Evolutionary conservation across 2,329 filamentous ascomycete species (phyloP), one percentile per base, ranked within the genome.

Genomic region (Colletotrichum cereale): DNA sequence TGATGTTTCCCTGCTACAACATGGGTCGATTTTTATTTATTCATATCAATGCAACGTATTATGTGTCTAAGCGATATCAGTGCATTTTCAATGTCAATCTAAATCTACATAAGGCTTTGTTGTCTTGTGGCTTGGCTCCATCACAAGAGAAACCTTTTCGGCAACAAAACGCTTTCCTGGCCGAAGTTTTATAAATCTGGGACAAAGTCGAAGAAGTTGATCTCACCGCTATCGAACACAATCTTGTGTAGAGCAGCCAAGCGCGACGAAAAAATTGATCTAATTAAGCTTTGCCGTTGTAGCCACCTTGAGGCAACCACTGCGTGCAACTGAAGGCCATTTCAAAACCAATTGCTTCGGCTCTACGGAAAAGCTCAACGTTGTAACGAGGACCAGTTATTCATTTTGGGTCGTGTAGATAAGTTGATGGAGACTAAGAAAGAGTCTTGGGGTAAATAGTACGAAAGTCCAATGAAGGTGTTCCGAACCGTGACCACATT

Each of bases 191-290:
- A 42, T 1, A 64, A 1, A n/a, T 68, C 66, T 12, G 61, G 66
- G 2, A 53, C 66, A 26, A 69, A 69, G 3, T 65, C 62, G 53
- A 65, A 66, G 18, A 69, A 69, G 29, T 66, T 69, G 24, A 62
- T 42, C 3, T 53, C 53, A 18, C 60, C 53, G 8, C 61, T 53
- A 2, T 69, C 62, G 5, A 60, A 55, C 5, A 53, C 53, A 5
- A 69, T 24, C 14, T 55, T 60, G 18, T 66, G 61, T 14, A 69
- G 16, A 0, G 53, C 62, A 5, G 47, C 53, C 0, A 69, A 24
- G 44, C 60, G 53, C n/a, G n/a, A n/a, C n/a, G n/a, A n/a, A n/a
- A n/a, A n/a, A 66, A 66, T 36, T 29, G 44, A 61, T 65, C 61
- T 42, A 65, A 42, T 7, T 62, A 47, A 36, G 61, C 66, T 36